Percentiles rank a stretch among this genome's conserved stretches.
Evolutionary conservation across 2,329 filamentous ascomycete species (phyloP).

Genomic region (Sarocladium brachiariae): DNA sequence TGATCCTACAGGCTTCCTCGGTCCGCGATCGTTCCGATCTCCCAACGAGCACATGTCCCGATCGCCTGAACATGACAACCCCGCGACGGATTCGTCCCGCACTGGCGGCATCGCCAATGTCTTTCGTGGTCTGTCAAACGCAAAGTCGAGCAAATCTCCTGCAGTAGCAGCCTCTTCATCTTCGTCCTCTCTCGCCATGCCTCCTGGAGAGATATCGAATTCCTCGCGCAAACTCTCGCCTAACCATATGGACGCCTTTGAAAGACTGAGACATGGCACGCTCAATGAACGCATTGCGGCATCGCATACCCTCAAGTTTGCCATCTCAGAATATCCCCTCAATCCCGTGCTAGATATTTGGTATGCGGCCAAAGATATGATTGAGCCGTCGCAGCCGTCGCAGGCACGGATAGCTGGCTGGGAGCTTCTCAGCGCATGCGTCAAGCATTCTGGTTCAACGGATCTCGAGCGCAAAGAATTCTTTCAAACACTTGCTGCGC

Average conservation of each 20-base stretch:
- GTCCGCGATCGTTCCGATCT: conserved; percentile 13
- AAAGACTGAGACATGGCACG: conserved; percentile 45
- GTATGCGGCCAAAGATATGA: conserved; percentile 59
- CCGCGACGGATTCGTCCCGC: conserved; percentile 48
- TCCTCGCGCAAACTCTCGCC: conserved; percentile 37
- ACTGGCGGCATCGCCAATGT: conserved; percentile 54
- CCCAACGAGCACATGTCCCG: conserved; percentile 50
- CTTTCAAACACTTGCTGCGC: conserved; percentile 53
- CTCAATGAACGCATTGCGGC: conserved; percentile 49
- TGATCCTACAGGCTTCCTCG: background rate
- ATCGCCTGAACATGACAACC: conserved; percentile 48
- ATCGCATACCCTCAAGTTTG: conserved; percentile 48
- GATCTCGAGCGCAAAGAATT: conserved; percentile 60
- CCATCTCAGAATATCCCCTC: conserved; percentile 52
- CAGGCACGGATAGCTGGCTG: conserved; percentile 54
- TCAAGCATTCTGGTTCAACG: conserved; percentile 55
- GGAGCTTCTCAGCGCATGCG: conserved; percentile 59
- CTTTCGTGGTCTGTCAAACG: conserved; percentile 54
- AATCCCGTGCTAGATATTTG: conserved; percentile 56
- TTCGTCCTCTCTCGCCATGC: conserved; percentile 27
- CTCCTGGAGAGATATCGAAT: conserved; percentile 34
- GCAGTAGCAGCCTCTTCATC: conserved; percentile 35
- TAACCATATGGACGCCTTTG: conserved; percentile 47
- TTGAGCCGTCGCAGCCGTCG: conserved; percentile 48
- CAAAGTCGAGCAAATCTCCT: conserved; percentile 46